Evolutionary conservation across 306 rosid species (phyloP), one percentile per base, ranked within the genome.

Genomic region (Cucurbita pepo): DNA sequence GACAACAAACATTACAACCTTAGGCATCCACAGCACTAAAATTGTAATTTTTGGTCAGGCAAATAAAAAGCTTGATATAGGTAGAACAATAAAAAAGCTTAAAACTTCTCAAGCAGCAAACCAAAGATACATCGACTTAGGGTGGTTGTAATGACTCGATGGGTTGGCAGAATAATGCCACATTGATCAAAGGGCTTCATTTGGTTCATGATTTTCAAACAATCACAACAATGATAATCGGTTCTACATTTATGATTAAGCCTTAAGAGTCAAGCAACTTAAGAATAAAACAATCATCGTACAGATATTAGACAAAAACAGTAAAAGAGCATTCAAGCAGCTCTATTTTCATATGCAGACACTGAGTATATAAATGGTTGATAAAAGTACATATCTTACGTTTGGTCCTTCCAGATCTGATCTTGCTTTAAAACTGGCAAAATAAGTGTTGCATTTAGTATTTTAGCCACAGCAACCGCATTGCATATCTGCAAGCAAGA

Each of bases 361-460:
- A 43, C 7, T 2, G 54, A 12, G 37, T 10, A 10, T 18, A 11
- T 13, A 45, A 11, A 65, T 19, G 55, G 62, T 53, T 37, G 30
- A 41, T 73, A 30, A 16, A 44, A 66, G 36, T 21, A 64, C 34
- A 67, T 63, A 79, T 83, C 95, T 95, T 79, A 95, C 99, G 97
- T 95, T 89, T 86, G 92, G 78, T 95, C 99, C 84, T 95, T 91
- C 99, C 99, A 95, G 77, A 91, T 95, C 83, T 95, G 99, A 69
- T 95, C 97, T 85, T 95, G 97, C 85, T 95, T 95, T 84, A 95
- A 83, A 65, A 95, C 99, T 7, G 97, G 99, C 82, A 95, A 83
- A 80, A 95, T 89, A 82, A 95, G 96, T 74, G 96, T 94, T 58
- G 97, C 96, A 84, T 95, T 91, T 89, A 95, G 83, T 80, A 95